A percentile compares a stretch with the other conserved stretches of the same genome.
These are phyloP conservation scores for Colletotrichum sp. DNA, from an alignment of 2,329 filamentous ascomycete species.

Conservation along the genomic window DNA sequence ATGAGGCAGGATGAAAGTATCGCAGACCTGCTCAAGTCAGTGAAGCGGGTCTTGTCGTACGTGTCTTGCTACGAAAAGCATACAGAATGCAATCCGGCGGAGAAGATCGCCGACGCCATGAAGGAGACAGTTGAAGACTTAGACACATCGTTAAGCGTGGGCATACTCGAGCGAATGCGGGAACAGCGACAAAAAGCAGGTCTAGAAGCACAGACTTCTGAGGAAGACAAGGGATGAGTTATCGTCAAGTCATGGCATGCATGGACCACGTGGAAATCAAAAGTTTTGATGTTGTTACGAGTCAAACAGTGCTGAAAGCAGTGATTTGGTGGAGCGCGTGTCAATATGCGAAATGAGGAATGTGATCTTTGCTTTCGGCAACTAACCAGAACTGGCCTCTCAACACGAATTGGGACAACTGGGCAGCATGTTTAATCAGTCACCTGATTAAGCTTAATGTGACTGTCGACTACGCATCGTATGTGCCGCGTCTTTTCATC, in stretches of 20 bases:
- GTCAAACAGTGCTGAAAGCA: background rate
- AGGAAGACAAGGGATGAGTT: background rate
- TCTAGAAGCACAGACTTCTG: background rate
- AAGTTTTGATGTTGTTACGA: background rate
- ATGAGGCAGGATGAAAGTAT: constrained; percentile 8
- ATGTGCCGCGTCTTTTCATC: background rate
- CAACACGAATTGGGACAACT: background rate
- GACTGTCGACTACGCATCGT: background rate
- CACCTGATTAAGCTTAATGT: background rate
- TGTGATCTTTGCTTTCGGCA: background rate
- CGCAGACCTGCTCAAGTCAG: constrained; percentile 6
- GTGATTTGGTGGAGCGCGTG: background rate
- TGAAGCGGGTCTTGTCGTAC: constrained; percentile 10
- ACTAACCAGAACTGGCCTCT: background rate
- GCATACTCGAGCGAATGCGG: background rate
- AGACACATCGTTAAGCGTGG: background rate
- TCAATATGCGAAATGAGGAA: background rate
- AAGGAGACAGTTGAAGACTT: background rate
- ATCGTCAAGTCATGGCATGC: background rate
- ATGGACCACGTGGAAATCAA: background rate
- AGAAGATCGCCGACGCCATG: background rate
- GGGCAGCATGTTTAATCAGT: background rate
- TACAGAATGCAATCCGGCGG: constrained; percentile 3
- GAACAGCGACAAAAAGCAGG: background rate
- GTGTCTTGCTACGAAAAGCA: constrained; percentile 15